phyloP scores from a whole-genome alignment of 1,284 basidiomycete genomes.

The Puccinia horiana region DNA sequence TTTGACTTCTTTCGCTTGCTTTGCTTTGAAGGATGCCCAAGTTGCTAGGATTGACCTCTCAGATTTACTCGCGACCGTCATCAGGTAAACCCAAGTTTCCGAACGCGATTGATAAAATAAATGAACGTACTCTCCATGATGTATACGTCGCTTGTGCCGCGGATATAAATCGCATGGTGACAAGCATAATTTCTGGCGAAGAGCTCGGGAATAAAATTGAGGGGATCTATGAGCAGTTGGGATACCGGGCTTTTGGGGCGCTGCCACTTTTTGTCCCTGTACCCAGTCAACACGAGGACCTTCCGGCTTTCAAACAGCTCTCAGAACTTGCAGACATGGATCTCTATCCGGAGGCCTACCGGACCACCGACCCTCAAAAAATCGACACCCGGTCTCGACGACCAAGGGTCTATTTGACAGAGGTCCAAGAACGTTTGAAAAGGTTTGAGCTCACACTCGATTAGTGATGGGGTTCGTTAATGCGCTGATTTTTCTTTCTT shows the following conservation, averaged over 20 bases:
- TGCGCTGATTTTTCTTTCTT: background rate
- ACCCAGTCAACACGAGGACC: conserved; percentile 1
- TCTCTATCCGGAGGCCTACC: conserved; percentile 9
- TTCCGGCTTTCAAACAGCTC: conserved; percentile 3
- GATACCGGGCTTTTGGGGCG: background rate
- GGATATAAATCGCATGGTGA: background rate
- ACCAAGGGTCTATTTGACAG: conserved; percentile 15
- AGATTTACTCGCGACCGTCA: background rate
- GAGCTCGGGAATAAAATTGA: background rate
- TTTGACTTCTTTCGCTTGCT: background rate
- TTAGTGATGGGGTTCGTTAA: background rate
- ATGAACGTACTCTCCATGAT: background rate
- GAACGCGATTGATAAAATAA: background rate
- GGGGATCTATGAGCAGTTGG: background rate
- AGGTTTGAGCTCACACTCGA: background rate
- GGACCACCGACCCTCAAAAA: background rate
- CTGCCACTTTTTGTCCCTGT: conserved; percentile 11
- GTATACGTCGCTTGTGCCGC: conserved; percentile 1
- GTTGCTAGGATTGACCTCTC: background rate
- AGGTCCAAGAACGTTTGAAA: conserved; percentile 7
- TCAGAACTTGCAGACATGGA: background rate
- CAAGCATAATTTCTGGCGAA: conserved; percentile 11
- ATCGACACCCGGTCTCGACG: background rate
- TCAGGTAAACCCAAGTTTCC: background rate
- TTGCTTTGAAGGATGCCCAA: background rate